Conservation (phyloP, 768 basidiomycete species). For the Pluteus cervinus region DNA sequence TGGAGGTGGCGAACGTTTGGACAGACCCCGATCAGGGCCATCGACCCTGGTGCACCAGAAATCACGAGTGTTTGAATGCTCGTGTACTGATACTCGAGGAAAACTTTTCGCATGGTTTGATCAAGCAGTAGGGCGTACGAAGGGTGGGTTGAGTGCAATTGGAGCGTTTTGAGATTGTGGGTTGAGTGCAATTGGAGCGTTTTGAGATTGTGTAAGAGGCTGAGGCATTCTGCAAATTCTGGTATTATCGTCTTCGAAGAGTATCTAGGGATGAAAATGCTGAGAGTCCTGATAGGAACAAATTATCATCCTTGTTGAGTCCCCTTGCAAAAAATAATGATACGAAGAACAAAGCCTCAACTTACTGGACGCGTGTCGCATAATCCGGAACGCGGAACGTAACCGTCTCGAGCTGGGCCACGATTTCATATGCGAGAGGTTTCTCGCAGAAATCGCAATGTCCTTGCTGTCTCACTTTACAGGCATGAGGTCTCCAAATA, state of each 20-base stretch:
- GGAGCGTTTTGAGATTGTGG: too few species aligned
- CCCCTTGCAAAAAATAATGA: not conserved
- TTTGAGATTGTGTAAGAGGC: slow-evolving; percentile 16
- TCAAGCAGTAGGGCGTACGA: too few species aligned
- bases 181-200: slow-evolving; percentile 13
- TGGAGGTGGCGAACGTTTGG: too few species aligned
- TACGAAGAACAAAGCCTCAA: not conserved
- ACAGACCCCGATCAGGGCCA: too few species aligned
- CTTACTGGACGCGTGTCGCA: slow-evolving; percentile 14
- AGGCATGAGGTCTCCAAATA: too few species aligned
- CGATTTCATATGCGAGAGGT: slow-evolving; percentile 9
- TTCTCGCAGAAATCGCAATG: too few species aligned
- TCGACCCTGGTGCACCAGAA: too few species aligned
- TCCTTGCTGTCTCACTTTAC: too few species aligned
- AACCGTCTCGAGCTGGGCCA: slow-evolving; percentile 17
- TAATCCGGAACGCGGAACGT: slow-evolving; percentile 16
- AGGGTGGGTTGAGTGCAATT: too few species aligned
- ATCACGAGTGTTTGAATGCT: too few species aligned
- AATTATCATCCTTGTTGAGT: not conserved
- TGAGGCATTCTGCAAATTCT: slow-evolving; percentile 18
- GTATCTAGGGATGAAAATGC: slow-evolving; percentile 11
- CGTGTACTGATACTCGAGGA: too few species aligned
- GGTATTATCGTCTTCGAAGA: slow-evolving; percentile 8
- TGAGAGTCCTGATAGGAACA: slow-evolving; percentile 10
- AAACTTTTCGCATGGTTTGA: too few species aligned